Percentiles rank a stretch among this genome's conserved stretches.
Evolutionary conservation across 1,284 basidiomycete genomes (phyloP).

Genomic region (Austroboletus novae-zelandiae): DNA sequence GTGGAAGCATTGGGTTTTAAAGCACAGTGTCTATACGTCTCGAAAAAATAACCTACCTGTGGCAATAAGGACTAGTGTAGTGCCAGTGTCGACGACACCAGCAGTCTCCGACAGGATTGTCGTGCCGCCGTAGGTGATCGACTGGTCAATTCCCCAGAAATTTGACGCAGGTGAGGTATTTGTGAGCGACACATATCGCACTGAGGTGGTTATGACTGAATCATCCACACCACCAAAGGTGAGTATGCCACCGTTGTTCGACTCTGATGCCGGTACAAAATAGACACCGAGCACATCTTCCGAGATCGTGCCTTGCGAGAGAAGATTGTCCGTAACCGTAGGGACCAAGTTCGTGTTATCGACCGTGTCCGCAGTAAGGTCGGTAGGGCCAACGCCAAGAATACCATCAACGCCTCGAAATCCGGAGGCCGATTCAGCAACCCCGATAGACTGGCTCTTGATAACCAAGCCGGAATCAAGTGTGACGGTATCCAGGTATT

Average conservation of each 20-base stretch:
- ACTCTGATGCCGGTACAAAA: constrained; percentile 41
- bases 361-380: too few relatives aligned
- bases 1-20: too few relatives aligned
- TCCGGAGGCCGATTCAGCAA: constrained; percentile 29
- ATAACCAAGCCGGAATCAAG: too few relatives aligned
- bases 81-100: neutral
- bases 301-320: too few relatives aligned
- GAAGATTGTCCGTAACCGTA: too few relatives aligned
- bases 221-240: constrained; percentile 48
- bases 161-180: neutral
- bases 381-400: too few relatives aligned
- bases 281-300: constrained; percentile 44
- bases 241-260: constrained; percentile 42
- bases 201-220: neutral
- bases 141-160: neutral
- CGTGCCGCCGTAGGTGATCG: neutral
- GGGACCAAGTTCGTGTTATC: too few relatives aligned
- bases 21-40: too few relatives aligned
- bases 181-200: constrained; percentile 19
- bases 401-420: too few relatives aligned
- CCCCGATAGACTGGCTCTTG: constrained; percentile 43
- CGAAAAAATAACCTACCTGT: neutral
- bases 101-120: neutral
- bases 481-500: too few relatives aligned
- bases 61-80: neutral